These are phyloP conservation scores for Penicillium sp. DNA, from an alignment of 2,329 filamentous ascomycete species.

Conservation along the genomic window DNA sequence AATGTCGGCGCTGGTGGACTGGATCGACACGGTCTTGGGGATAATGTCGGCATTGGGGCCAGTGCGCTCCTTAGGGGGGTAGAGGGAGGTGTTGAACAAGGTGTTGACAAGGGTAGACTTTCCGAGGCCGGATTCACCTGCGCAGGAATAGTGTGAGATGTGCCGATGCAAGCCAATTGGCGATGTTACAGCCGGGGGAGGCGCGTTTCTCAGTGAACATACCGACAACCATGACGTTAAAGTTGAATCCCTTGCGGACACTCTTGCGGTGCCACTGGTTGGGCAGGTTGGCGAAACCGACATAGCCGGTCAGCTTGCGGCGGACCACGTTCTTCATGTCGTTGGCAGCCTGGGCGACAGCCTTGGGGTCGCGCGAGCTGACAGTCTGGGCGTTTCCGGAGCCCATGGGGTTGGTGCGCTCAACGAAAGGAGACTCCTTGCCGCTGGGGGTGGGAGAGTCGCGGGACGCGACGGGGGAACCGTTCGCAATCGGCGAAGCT, in stretches of 20 bases:
- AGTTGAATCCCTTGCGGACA: conserved; percentile 99
- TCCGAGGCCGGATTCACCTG: conserved; percentile 97
- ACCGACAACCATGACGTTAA: conserved; percentile 99
- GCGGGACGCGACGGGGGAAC: conserved; percentile 36
- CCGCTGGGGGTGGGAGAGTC: conserved; percentile 48
- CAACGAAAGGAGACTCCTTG: conserved; percentile 57
- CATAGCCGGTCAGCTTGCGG: conserved; percentile 96
- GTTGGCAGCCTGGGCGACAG: conserved; percentile 56
- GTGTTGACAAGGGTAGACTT: conserved; percentile 99
- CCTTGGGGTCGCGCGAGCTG: conserved; percentile 66
- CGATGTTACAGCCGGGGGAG: not conserved
- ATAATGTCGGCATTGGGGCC: conserved; percentile 96
- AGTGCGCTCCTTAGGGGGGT: conserved; percentile 98
- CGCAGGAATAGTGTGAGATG: not conserved
- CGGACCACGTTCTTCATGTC: conserved; percentile 95
- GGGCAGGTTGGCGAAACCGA: conserved; percentile 96
- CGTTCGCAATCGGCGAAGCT: conserved; percentile 40
- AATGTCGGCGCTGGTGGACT: conserved; percentile 94
- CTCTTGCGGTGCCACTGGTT: conserved; percentile 99
- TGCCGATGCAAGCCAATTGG: conserved; percentile 1
- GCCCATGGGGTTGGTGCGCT: conserved; percentile 61
- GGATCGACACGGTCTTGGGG: conserved; percentile 94
- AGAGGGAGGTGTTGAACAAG: conserved; percentile 98
- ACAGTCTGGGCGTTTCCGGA: conserved; percentile 60
- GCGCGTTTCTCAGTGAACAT: conserved; percentile 49